phyloP scores from a whole-genome alignment of 768 basidiomycete species.

The Psilocybe azurescens region DNA sequence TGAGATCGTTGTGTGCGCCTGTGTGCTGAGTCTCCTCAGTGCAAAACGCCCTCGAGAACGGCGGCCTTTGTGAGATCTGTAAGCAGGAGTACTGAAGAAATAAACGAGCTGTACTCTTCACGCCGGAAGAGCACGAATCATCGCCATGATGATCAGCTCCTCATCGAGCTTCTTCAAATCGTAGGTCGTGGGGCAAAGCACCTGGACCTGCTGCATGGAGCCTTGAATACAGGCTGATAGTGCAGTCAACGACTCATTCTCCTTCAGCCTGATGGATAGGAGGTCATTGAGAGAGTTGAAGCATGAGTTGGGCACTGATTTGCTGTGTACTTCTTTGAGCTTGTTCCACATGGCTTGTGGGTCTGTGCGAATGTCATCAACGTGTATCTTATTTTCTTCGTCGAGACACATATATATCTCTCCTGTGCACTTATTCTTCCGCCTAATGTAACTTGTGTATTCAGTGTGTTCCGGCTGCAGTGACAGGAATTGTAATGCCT shows the following conservation, averaged over 20 bases:
- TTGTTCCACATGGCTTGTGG: too few relatives aligned
- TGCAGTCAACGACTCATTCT: not conserved
- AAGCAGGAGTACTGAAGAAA: slow-evolving; percentile 14
- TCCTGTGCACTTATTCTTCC: slow-evolving; percentile 1
- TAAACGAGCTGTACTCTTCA: slow-evolving; percentile 10
- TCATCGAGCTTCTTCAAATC: slow-evolving; percentile 9
- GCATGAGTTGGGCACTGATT: slow-evolving; percentile 9
- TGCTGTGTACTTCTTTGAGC: slow-evolving; percentile 6
- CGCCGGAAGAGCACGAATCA: slow-evolving; percentile 13
- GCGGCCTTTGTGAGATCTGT: not conserved
- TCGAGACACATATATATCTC: too few relatives aligned
- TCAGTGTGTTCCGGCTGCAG: too few relatives aligned
- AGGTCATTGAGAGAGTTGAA: slow-evolving; percentile 11
- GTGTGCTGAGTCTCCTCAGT: too few relatives aligned
- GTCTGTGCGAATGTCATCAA: too few relatives aligned
- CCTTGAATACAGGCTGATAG: too few relatives aligned
- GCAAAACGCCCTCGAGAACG: not conserved
- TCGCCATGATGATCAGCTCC: slow-evolving; percentile 13
- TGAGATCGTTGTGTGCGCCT: too few relatives aligned
- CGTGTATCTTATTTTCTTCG: too few relatives aligned
- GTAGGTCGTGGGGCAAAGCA: not conserved
- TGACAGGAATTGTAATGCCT: too few relatives aligned
- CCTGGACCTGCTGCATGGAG: too few relatives aligned
- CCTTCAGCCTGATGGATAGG: too few relatives aligned
- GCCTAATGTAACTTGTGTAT: too few relatives aligned